Evolutionary conservation across 106 monocot species (phyloP), one percentile per base, ranked within the genome.

Genomic region (Alisma plantagoaquatica): DNA sequence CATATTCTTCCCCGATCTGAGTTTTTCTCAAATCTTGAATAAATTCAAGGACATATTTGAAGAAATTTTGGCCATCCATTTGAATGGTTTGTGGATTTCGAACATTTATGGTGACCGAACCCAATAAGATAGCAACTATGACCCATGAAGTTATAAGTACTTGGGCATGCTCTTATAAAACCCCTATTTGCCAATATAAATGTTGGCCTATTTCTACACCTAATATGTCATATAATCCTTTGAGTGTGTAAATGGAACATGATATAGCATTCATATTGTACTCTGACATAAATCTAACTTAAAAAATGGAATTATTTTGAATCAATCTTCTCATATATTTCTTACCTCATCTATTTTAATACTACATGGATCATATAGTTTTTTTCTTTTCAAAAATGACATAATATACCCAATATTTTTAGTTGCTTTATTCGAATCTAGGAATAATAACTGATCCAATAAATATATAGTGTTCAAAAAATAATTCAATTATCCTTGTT

Each of bases 131-230:
- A 65, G 45, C 54, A 56, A 56, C 31, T 44, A 44, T 23, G 15
- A 55, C 32, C 46, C 23, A 65, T 32, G 65, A 65, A 46, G 54
- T 65, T 30, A 54, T 65, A 45, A 29, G 30, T 44, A 65, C 55
- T 65, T 56, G 29, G 44, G 43, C 44, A 65, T 54, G 54, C 20
- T 45, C 25, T 56, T 65, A 9, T 54, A 54, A 65, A 55, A 29
- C 33, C 44, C 43, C 29, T 42, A 54, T 29, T 54, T 53, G 29
- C 23, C 52, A 65, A 65, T 65, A 44, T 1, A 43, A 54, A 65
- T 54, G 7, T 54, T 54, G 42, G 41, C 23, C 50, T 43, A 65
- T 51, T 63, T 51, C 51, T 63, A 63, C 20, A 32, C 31, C 24
- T 16, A 12, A 52, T 52, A 51, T 49, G 28, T 63, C 20, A 23